These are phyloP conservation scores for Fagopyrum homotropicum DNA, from an alignment of 148 eudicot genomes.

Conservation along the genomic window DNA sequence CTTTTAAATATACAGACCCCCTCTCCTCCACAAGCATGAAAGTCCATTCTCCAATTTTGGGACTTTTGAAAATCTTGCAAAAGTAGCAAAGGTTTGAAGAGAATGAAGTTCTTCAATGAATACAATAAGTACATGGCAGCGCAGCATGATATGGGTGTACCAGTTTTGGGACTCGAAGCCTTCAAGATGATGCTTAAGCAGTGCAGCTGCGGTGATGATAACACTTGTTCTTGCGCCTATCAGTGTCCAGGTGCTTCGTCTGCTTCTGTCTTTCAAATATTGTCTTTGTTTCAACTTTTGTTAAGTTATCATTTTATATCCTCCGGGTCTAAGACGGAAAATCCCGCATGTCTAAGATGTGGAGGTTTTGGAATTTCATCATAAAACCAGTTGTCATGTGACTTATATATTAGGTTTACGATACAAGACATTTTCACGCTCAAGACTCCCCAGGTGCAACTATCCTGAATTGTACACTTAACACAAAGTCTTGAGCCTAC, in stretches of 20 bases:
- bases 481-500: too few relatives aligned
- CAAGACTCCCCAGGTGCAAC: too few relatives aligned
- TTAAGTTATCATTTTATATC: not conserved
- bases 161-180: conserved; percentile 74
- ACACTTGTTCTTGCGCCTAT: conserved; percentile 20
- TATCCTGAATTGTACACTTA: too few relatives aligned
- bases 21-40: conserved; percentile 11
- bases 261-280: not conserved
- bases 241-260: conserved; percentile 29
- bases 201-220: conserved; percentile 26
- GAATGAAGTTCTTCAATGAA: conserved; percentile 79
- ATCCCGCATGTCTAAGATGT: too few relatives aligned
- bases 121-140: conserved; percentile 76
- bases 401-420: too few relatives aligned
- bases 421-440: too few relatives aligned
- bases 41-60: not conserved
- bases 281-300: not conserved
- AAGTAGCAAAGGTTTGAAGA: not conserved
- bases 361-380: too few relatives aligned
- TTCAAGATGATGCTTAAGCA: conserved; percentile 76
- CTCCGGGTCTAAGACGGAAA: too few relatives aligned
- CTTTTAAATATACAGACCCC: not conserved
- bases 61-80: not conserved
- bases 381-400: too few relatives aligned
- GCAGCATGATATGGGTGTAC: conserved; percentile 34